Evolutionary conservation across 306 rosid species (phyloP), one percentile per base, ranked within the genome.

Genomic region (Glycyrrhiza uralensis): DNA sequence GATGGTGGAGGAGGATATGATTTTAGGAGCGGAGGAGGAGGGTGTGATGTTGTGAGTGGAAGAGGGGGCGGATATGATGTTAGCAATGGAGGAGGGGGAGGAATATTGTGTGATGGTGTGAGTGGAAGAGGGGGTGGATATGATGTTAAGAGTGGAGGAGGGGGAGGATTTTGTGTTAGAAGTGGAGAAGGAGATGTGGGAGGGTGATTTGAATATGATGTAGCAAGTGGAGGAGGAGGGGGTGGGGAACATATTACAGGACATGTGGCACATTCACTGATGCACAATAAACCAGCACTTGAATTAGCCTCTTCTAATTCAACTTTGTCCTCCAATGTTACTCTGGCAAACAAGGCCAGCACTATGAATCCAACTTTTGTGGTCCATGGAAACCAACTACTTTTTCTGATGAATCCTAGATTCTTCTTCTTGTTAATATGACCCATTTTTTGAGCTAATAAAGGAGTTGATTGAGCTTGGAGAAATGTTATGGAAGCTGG

Each of bases 201-300:
- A 10, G 72, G 82, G 7, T 52, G 71, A 17, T 77, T 69, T 69
- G 76, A 69, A 35, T 47, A 26, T 77, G 76, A 38, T 61, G 66
- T 7, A 9, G 4, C 45, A 52, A 72, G 75, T 50, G 81, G 67
- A 7, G 88, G 77, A n/a, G 94, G 89, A 23, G 98, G 93, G 0
- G 96, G 90, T 44, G 89, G 86, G 9, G 98, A 72, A 44, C 98
- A 92, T 7, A 92, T 81, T 41, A 74, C 70, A 1, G 98, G 98
- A 70, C 96, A 92, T 55, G 98, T 82, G 58, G 71, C 54, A 70
- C 96, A 92, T 0, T 88, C 93, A 68, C 93, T 90, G 14, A 88
- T 87, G 72, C 98, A 92, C 5, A 82, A 70, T 57, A 72, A 71
- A 47, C 78, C 78, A n/a, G n/a, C n/a, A 58, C 60, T 39, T 13